Percentiles rank a stretch among this genome's conserved stretches.
Evolutionary conservation across 345 rosid genomes (phyloP).

Genomic region (Excoecaria agallocha): DNA sequence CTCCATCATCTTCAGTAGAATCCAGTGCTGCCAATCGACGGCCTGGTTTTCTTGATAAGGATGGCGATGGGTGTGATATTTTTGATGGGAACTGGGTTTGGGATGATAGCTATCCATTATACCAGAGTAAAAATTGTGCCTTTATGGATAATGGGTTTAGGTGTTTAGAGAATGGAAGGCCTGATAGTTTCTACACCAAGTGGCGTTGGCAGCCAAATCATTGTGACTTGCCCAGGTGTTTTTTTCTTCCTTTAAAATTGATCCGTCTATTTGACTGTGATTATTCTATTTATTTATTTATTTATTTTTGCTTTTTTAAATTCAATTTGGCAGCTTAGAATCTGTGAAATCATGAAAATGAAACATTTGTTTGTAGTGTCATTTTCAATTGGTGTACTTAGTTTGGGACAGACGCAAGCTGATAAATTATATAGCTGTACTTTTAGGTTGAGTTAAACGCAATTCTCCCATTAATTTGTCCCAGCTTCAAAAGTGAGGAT

Average conservation of each 20-base stretch:
- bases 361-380: background rate
- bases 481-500: background rate
- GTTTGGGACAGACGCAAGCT: constrained; percentile 3
- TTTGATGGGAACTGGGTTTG: constrained; percentile 75
- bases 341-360: background rate
- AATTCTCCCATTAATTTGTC: background rate
- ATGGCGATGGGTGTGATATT: constrained; percentile 50
- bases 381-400: background rate
- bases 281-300: background rate
- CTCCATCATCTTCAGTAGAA: constrained; percentile 16
- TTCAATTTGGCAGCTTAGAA: constrained; percentile 2
- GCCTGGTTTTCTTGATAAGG: constrained; percentile 50
- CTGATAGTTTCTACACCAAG: constrained; percentile 63
- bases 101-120: constrained; percentile 61
- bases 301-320: background rate
- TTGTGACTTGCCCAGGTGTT: constrained; percentile 68
- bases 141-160: constrained; percentile 57
- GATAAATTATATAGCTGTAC: background rate
- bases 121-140: constrained; percentile 53
- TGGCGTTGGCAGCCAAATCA: constrained; percentile 77
- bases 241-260: background rate
- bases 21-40: constrained; percentile 19
- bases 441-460: background rate
- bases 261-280: background rate
- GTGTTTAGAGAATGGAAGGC: constrained; percentile 68